These are phyloP conservation scores for Barnettozyma sp. DNA, from an alignment of 805 yeast genomes.

Conservation along the genomic window DNA sequence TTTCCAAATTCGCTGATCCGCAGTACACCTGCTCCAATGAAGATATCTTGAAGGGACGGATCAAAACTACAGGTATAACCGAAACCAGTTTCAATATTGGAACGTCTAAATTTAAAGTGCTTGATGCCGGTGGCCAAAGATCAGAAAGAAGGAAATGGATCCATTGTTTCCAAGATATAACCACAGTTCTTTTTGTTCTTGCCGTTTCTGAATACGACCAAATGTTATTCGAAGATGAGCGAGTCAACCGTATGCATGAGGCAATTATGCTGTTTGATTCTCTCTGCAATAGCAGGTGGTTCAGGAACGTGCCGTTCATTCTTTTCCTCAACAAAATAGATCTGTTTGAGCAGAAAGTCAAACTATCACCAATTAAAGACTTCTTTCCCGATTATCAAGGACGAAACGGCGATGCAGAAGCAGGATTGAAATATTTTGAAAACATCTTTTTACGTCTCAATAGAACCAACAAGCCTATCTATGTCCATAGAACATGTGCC, in stretches of 20 bases:
- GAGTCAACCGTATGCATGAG: slow-evolving; percentile 88
- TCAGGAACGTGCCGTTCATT: slow-evolving; percentile 78
- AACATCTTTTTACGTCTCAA: slow-evolving; percentile 57
- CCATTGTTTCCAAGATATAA: slow-evolving; percentile 86
- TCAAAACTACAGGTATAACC: slow-evolving; percentile 93
- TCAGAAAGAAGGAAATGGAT: slow-evolving; percentile 92
- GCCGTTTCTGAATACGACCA: slow-evolving; percentile 94
- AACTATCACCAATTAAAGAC: slow-evolving; percentile 53
- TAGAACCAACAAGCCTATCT: slow-evolving; percentile 61
- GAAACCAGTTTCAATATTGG: slow-evolving; percentile 74
- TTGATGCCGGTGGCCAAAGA: slow-evolving; percentile 97
- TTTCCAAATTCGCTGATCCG: slow-evolving; percentile 55
- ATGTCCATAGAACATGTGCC: slow-evolving; percentile 91
- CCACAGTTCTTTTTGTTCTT: slow-evolving; percentile 79
- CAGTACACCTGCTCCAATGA: slow-evolving; percentile 66
- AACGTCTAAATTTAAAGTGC: slow-evolving; percentile 59
- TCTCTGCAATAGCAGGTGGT: slow-evolving; percentile 80
- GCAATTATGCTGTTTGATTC: slow-evolving; percentile 79
- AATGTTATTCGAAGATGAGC: slow-evolving; percentile 79
- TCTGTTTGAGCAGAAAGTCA: slow-evolving; percentile 64
- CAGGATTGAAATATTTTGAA: slow-evolving; percentile 68
- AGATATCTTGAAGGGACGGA: slow-evolving; percentile 84
- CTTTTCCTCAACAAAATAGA: slow-evolving; percentile 87
- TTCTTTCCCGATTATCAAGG: slow-evolving; percentile 80
- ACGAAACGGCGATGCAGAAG: slow-evolving; percentile 52